A percentile compares a stretch with the other conserved stretches of the same genome.
These are phyloP conservation scores for Pythium pyrilobum DNA, from an alignment of 352 stramenopile genomes.

Conservation along the genomic window DNA sequence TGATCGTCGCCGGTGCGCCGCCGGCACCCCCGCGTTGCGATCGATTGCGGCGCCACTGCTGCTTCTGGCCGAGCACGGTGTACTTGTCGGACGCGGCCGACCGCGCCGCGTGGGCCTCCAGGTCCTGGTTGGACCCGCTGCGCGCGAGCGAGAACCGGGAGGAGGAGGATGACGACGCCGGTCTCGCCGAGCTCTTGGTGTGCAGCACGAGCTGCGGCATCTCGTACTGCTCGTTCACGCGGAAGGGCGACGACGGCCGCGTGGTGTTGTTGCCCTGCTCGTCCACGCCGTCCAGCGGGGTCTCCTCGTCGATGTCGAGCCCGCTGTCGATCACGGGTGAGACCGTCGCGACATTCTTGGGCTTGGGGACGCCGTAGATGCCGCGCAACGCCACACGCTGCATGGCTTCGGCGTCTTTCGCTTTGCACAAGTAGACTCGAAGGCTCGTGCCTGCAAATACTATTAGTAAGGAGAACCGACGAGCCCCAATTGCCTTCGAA, in stretches of 20 bases:
- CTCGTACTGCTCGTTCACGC: not conserved
- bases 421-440: too few species aligned
- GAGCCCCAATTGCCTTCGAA: too few species aligned
- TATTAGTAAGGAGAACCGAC: too few species aligned
- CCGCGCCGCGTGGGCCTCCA: conserved; percentile 4
- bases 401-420: conserved; percentile 28
- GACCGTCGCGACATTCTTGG: conserved; percentile 46
- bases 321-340: conserved; percentile 39
- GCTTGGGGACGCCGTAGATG: conserved; percentile 35
- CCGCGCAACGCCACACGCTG: conserved; percentile 32
- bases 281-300: conserved; percentile 18
- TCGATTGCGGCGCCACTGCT: conserved; percentile 50
- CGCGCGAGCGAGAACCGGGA: conserved; percentile 21
- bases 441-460: too few species aligned
- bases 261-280: conserved; percentile 17
- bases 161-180: conserved; percentile 9
- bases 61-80: conserved; percentile 54
- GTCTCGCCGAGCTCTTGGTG: conserved; percentile 17
- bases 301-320: conserved; percentile 20
- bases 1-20: conserved; percentile 26
- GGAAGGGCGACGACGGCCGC: not conserved
- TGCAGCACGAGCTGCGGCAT: conserved; percentile 7
- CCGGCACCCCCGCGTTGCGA: conserved; percentile 26
- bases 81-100: conserved; percentile 27
- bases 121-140: conserved; percentile 30